Base-by-base conservation (phyloP, 306 rosid genomes). In the Prinsepia uniflora region DNA sequence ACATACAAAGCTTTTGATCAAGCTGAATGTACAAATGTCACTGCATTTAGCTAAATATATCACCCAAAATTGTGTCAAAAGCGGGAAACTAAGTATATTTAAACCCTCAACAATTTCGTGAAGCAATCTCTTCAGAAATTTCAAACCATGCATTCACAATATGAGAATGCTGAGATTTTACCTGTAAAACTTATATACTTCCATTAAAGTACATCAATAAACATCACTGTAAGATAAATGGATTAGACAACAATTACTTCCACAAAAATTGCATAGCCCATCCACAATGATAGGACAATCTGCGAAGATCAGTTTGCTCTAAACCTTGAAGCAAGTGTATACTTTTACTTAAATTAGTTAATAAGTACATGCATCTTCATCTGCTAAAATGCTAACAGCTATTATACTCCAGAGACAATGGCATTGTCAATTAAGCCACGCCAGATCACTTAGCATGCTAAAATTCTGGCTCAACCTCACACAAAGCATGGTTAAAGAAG, bases 371-470 rank as follows among this genome's bases (percentile, higher is more conserved):
- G 70, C 61, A 40, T 54, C 55, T 46, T 54, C 12, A 52, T 48
- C 43, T 67, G 54, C 63, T 42, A 10, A 46, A 69, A 40, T 40
- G 14, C 53, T 75, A 68, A 8, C 10, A 41, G 41, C 24, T 46
- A 45, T 19, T 41, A 68, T 65, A 19, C 58, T 70, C 59, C 24
- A 44, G 19, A 72, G 36, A 46, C 79, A 68, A 39, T 67, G 68
- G 20, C 50, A 53, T 20, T 74, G 40, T 43, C 68, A 74, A 72
- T 53, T 47, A 65, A 46, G 45, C 70, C 20, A 81, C 53, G 42
- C 20, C 59, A 12, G 41, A 71, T 43, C 39, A 71, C 76, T 18
- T 50, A 20, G 22, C 43, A 68, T 54, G 66, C 71, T 18, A 63
- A 46, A 41, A 41, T 11, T 56, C 18, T 22, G 19, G 41, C 36